A percentile compares a stretch with the other conserved stretches of the same genome.
phyloP scores from a whole-genome alignment of 331 rosid species.

The Pyrus hybrid region DNA sequence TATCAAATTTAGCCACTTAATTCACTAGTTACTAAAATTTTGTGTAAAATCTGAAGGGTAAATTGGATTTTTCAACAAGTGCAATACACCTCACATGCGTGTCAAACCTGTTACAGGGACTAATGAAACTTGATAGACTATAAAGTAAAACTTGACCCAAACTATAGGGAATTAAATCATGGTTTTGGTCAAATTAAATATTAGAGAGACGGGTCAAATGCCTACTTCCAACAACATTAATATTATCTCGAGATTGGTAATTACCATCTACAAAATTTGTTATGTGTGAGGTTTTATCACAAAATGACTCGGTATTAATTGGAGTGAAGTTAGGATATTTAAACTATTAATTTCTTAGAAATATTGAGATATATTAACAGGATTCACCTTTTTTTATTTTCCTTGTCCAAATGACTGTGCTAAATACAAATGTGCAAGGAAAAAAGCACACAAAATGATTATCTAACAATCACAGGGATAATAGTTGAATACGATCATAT shows the following conservation, averaged over 20 bases:
- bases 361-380: too few relatives aligned
- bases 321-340: rapidly evolving
- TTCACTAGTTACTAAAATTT: neutral
- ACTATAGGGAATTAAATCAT: neutral
- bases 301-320: too few relatives aligned
- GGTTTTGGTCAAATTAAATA: neutral
- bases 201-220: too few relatives aligned
- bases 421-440: too few relatives aligned
- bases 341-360: too few relatives aligned
- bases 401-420: neutral
- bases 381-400: neutral
- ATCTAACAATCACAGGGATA: constrained; percentile 11
- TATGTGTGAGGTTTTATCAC: too few relatives aligned
- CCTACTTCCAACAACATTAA: too few relatives aligned
- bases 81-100: neutral
- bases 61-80: neutral
- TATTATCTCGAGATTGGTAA: too few relatives aligned
- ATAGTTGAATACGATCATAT: neutral
- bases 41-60: neutral
- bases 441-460: neutral
- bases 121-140: too few relatives aligned
- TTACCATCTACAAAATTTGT: too few relatives aligned
- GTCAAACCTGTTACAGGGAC: neutral
- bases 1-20: too few relatives aligned
- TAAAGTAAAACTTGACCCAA: neutral